Evolutionary conservation across 1,139 yeast genomes (phyloP).

Genomic region (Candida buenavistaensis): DNA sequence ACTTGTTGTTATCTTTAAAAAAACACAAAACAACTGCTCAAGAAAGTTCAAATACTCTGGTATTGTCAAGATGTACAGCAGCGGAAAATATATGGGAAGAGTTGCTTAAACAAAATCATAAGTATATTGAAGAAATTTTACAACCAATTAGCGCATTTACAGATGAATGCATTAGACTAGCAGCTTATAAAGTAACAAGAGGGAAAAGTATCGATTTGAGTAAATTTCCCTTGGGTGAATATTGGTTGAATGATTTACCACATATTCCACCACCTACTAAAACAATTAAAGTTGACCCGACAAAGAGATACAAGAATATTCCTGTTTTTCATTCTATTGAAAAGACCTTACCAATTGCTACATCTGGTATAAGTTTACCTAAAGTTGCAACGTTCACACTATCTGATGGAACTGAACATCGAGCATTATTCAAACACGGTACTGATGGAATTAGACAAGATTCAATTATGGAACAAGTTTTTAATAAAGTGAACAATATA

Average conservation of each 20-base stretch:
- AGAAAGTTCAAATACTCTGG: slow-evolving; percentile 30
- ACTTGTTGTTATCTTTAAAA: slow-evolving; percentile 60
- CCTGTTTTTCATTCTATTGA: slow-evolving; percentile 51
- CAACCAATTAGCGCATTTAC: slow-evolving; percentile 50
- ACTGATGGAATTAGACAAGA: slow-evolving; percentile 94
- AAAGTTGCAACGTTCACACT: slow-evolving; percentile 62
- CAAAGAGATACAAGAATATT: slow-evolving; percentile 46
- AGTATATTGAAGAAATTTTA: slow-evolving; percentile 18
- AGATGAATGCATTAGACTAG: slow-evolving; percentile 49
- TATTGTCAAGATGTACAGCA: slow-evolving; percentile 50
- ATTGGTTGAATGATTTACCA: slow-evolving; percentile 58
- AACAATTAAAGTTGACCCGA: slow-evolving; percentile 39
- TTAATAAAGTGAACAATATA: slow-evolving; percentile 78
- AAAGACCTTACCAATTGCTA: slow-evolving; percentile 55
- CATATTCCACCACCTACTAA: slow-evolving; percentile 71
- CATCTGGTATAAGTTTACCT: slow-evolving; percentile 85
- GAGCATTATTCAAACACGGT: slow-evolving; percentile 75
- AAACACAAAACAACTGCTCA: slow-evolving; percentile 39
- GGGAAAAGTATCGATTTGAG: slow-evolving; percentile 36
- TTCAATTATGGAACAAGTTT: slow-evolving; percentile 96
- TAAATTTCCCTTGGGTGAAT: slow-evolving; percentile 41
- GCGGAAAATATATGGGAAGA: slow-evolving; percentile 49
- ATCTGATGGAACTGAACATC: slow-evolving; percentile 58
- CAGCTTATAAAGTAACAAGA: slow-evolving; percentile 44
- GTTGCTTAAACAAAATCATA: slow-evolving; percentile 10